Base-by-base conservation (phyloP, 331 rosid species). In the Ulmus americana region DNA sequence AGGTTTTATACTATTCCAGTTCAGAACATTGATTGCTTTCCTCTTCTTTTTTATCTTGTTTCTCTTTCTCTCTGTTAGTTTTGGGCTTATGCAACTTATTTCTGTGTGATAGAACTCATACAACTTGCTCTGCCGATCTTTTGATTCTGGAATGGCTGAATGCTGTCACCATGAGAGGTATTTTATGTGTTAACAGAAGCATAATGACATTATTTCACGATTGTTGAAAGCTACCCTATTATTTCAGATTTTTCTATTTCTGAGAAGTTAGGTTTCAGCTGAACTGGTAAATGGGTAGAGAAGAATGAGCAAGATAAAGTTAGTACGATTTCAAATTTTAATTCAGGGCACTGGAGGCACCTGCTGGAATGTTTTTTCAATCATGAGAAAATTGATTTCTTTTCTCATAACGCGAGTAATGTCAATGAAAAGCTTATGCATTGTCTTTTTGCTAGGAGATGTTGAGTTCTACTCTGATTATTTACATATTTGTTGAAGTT, bases 141-240 rank as follows among this genome's bases (percentile, higher is more conserved):
- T 82, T 86, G 96, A 92, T 85, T 81, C 84, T 61, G 94, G 95
- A 61, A 35, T 83, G 83, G 96, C 91, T 45, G 95, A 92, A 72
- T 88, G 97, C 78, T 92, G 97, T 74, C 94, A 88, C 75, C 95
- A 82, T 28, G 95, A 88, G 80, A 91, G 97, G 97, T 90, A 85
- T 59, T 68, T 69, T 45, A 50, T 5, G 15, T 5, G 40, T 28
- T 68, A 18, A 54, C 48, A 45, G 59, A 63, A 54, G 53, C 74
- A 47, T 35, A 35, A 16, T 56, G 45, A 7, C 35, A 1, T 44
- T 13, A 49, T 55, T 77, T 39, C 46, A 6, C 16, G 44, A 52
- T 16, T 7, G 5, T 38, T 46, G 59, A 52, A 63, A 10, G 60
- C 28, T 8, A 22, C 46, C 35, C 18, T n/a, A 41, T 55, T 68